Percentiles rank a stretch among this genome's conserved stretches.
Evolutionary conservation across 495 filamentous ascomycete species (phyloP).

Genomic region (Aspergillus asperescens): DNA sequence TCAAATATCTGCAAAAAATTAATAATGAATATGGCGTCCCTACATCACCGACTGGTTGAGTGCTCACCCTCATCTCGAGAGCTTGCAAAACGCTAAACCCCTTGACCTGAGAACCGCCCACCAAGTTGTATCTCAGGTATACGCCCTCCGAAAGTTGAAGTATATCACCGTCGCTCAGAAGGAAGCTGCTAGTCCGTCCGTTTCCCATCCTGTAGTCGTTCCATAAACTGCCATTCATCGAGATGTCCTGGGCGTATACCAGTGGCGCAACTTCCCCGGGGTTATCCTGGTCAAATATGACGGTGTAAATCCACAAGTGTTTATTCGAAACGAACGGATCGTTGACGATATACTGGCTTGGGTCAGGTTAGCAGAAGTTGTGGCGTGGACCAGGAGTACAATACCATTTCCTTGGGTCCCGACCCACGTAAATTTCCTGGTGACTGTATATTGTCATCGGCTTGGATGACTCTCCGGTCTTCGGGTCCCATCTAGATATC

Average conservation of each 20-base stretch:
- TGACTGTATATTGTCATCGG: constrained; percentile 24
- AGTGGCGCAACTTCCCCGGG: constrained; percentile 37
- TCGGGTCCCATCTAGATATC: constrained; percentile 21
- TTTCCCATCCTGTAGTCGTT: constrained; percentile 44
- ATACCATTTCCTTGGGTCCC: constrained; percentile 32
- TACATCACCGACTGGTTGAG: background rate
- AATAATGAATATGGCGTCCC: background rate
- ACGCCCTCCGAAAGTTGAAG: constrained; percentile 27
- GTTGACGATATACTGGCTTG: constrained; percentile 39
- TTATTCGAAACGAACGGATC: constrained; percentile 48
- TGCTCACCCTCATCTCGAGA: constrained; percentile 30
- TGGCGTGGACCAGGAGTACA: background rate
- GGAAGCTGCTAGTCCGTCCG: constrained; percentile 33
- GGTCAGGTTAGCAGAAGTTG: background rate
- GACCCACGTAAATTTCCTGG: constrained; percentile 35
- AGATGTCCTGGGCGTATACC: constrained; percentile 58
- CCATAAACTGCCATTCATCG: constrained; percentile 52
- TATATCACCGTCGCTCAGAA: constrained; percentile 53
- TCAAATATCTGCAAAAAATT: constrained; percentile 36
- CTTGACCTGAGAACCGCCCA: constrained; percentile 4
- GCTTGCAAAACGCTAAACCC: constrained; percentile 20
- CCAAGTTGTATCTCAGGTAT: constrained; percentile 22
- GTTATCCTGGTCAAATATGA: constrained; percentile 44
- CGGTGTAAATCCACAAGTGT: constrained; percentile 59
- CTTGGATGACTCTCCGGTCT: constrained; percentile 2